A percentile compares a stretch with the other conserved stretches of the same genome.
These are phyloP conservation scores for Rhytidhysteron rufulum DNA, from an alignment of 2,329 filamentous ascomycete genomes.

Conservation along the genomic window DNA sequence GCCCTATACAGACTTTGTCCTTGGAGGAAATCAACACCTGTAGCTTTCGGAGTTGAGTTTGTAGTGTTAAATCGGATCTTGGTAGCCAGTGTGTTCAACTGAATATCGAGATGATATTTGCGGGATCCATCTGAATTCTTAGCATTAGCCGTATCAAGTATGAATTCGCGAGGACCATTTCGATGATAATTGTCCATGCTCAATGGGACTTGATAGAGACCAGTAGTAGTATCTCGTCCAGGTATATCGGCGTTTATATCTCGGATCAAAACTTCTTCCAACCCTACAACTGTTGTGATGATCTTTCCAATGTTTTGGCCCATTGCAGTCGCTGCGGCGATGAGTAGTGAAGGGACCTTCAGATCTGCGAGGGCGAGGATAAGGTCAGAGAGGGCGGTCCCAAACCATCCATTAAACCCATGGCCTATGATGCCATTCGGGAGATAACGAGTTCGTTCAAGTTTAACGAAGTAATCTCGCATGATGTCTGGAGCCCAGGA, in stretches of 20 bases:
- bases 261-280: slow-evolving; percentile 44
- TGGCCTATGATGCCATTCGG: slow-evolving; percentile 44
- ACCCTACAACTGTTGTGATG: slow-evolving; percentile 39
- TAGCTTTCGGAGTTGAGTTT: slow-evolving; percentile 50
- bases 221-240: slow-evolving; percentile 44
- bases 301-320: slow-evolving; percentile 38
- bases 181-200: slow-evolving; percentile 48
- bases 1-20: slow-evolving; percentile 39
- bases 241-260: slow-evolving; percentile 50
- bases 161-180: slow-evolving; percentile 54
- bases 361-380: slow-evolving; percentile 50
- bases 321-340: slow-evolving; percentile 52
- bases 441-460: slow-evolving; percentile 55
- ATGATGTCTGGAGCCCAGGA: slow-evolving; percentile 56
- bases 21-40: slow-evolving; percentile 41
- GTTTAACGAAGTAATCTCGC: slow-evolving; percentile 51
- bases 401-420: slow-evolving; percentile 57
- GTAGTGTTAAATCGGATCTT: slow-evolving; percentile 64
- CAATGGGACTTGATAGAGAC: slow-evolving; percentile 58
- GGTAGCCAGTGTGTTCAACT: slow-evolving; percentile 61
- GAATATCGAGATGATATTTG: slow-evolving; percentile 55
- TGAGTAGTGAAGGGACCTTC: slow-evolving; percentile 51
- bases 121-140: slow-evolving; percentile 48
- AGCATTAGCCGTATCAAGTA: slow-evolving; percentile 50
- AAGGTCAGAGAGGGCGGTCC: slow-evolving; percentile 49